Conservation (phyloP, 2,329 filamentous ascomycete species). For the Bipolaris oryzae region DNA sequence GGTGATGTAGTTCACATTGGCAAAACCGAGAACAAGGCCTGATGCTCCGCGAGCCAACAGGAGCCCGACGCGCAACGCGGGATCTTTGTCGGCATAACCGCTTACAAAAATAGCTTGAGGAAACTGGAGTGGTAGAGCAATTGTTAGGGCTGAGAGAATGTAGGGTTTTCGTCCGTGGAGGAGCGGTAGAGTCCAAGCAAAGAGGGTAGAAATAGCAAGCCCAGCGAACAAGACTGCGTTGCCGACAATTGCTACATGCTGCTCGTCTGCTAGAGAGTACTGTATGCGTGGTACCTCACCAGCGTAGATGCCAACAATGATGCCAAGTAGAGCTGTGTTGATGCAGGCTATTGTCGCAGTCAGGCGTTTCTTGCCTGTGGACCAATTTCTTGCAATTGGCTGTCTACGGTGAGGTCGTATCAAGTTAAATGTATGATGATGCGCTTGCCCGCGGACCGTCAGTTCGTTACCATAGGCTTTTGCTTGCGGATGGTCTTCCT, state of each 20-base stretch:
- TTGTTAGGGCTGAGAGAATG: slow-evolving; percentile 68
- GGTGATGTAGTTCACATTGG: slow-evolving; percentile 76
- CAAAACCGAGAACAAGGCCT: slow-evolving; percentile 73
- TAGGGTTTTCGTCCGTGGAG: slow-evolving; percentile 80
- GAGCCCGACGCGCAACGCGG: slow-evolving; percentile 64
- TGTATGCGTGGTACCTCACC: slow-evolving; percentile 80
- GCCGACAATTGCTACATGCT: slow-evolving; percentile 71
- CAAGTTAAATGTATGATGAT: slow-evolving; percentile 50
- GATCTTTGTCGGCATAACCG: slow-evolving; percentile 54
- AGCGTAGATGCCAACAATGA: slow-evolving; percentile 75
- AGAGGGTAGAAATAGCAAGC: slow-evolving; percentile 70
- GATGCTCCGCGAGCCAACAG: slow-evolving; percentile 69
- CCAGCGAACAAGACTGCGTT: slow-evolving; percentile 76
- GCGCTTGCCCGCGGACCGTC: slow-evolving; percentile 29
- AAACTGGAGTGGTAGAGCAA: slow-evolving; percentile 75
- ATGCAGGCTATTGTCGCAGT: slow-evolving; percentile 72
- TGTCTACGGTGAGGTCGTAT: slow-evolving; percentile 60
- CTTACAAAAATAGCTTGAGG: slow-evolving; percentile 74
- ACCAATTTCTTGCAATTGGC: slow-evolving; percentile 76
- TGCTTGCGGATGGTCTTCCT: slow-evolving; percentile 22
- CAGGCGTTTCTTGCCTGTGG: slow-evolving; percentile 68
- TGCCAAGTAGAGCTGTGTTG: slow-evolving; percentile 73
- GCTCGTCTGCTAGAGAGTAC: slow-evolving; percentile 73
- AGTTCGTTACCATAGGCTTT: slow-evolving; percentile 27
- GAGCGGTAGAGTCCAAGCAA: slow-evolving; percentile 75